phyloP scores from a whole-genome alignment of 805 yeast genomes.

The Komagataella mondaviorum region DNA sequence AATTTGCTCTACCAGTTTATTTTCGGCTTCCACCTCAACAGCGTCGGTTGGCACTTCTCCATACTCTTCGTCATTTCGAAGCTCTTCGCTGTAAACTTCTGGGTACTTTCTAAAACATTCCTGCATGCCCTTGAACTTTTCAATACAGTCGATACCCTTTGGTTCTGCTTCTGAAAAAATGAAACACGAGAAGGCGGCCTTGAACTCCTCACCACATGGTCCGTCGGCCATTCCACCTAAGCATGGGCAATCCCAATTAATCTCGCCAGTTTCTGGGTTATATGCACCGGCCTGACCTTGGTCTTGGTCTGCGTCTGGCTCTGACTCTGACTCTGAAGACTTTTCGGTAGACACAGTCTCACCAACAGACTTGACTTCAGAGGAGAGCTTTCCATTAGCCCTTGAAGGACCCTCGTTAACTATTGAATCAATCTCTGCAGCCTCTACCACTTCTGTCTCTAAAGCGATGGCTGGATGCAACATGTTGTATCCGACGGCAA shows the following conservation, averaged over 20 bases:
- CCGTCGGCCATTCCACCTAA: conserved; percentile 98
- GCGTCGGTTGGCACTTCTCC: conserved; percentile 8
- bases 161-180: conserved; percentile 91
- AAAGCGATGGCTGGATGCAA: not conserved
- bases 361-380: not conserved
- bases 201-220: conserved; percentile 95
- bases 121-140: conserved; percentile 86
- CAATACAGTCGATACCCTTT: conserved; percentile 91
- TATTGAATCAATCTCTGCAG: not conserved
- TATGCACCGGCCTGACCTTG: conserved; percentile 55
- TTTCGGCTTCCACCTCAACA: not conserved
- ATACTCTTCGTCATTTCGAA: conserved; percentile 61
- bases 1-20: not conserved
- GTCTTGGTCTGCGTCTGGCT: conserved; percentile 15
- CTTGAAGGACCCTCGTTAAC: not conserved
- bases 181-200: conserved; percentile 89
- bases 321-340: not conserved
- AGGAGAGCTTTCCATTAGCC: not conserved
- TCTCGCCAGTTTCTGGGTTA: conserved; percentile 95
- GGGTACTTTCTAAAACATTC: conserved; percentile 87
- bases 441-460: not conserved
- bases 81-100: conserved; percentile 85
- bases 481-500: not conserved
- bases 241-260: conserved; percentile 99
- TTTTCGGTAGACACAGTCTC: not conserved